Evolutionary conservation across 495 filamentous ascomycete species (phyloP), one percentile per base, ranked within the genome.

Genomic region (Apiosordaria backusii): DNA sequence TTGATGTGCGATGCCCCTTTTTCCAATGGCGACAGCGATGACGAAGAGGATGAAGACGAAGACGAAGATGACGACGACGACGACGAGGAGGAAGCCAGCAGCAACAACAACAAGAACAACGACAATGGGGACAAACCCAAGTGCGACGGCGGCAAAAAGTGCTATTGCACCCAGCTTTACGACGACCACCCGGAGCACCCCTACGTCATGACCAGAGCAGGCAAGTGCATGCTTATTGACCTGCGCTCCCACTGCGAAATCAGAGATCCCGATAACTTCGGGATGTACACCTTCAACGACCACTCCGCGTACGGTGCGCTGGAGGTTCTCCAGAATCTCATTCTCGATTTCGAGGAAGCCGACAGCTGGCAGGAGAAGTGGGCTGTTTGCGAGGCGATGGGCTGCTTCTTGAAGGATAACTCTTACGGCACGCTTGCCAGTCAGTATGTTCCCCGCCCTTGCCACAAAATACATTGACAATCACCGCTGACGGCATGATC

Each of bases 161-260:
- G 82, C 67, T 21, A 80, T 16, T 84, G 81, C 72, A 63, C 71
- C 50, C 79, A 78, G 63, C 73, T 70, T 5, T 70, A 69, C 2
- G 22, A 65, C 5, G 76, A 77, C 16, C 76, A 83, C 55, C 80
- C 80, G 0, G 76, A 79, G 7, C 78, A 82, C 57, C 70, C 75
- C 0, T 84, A 73, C 71, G 63, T 75, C 27, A 23, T 83, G 62
- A 80, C 72, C 25, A 64, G 63, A 23, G 78, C 80, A 2, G 79
- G 77, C 26, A 69, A 69, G 52, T 25, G 21, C 26, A 77, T 71
- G 65, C 75, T 70, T 67, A 27, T 21, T 23, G 66, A 45, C 4
- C 70, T 71, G 58, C 67, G 23, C 24, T 67, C 60, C 50, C 70
- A 74, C 26, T 54, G 25, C 57, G 19, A 50, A 26, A 40, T 78